Base-by-base conservation (phyloP, 2,329 filamentous ascomycete species). In the Tolypocladium endophyticum region DNA sequence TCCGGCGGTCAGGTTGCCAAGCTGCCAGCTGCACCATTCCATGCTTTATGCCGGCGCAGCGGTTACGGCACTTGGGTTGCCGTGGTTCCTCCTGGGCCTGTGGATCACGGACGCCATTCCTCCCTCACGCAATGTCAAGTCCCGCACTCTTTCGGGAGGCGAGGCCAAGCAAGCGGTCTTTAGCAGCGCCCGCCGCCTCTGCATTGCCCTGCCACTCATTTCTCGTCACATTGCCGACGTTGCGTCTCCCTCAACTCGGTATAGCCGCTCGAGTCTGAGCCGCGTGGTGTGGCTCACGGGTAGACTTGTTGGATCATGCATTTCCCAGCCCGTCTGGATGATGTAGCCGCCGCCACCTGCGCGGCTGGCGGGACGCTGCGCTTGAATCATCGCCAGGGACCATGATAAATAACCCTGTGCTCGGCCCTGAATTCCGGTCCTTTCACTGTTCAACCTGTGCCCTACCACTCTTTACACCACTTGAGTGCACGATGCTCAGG, bases 401-500 rank as follows among this genome's bases (percentile, higher is more conserved):
- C 18, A 35, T 8, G n/a, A 56, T 56, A 56, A 56, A 41, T 39
- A 56, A 25, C 55, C 36, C 54, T 41, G 12, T 25, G 28, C 53
- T 39, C 23, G 12, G n/a, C 54, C 55, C 55, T 56, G n/a, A 25
- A 5, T 43, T 56, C 55, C 23, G 2, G 2, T 7, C 25, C 16
- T 14, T 28, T 39, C 11, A 14, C 14, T 8, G 3, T 38, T 53
- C 45, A 59, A 12, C 45, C 30, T 33, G 35, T 23, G 11, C 50
- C 54, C 25, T 56, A 7, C 35, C 43, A 11, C 39, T 36, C 16
- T 28, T n/a, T n/a, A 2, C 16, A 18, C 47, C 8, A n/a, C 50
- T 53, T 33, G 20, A 45, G 12, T 11, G 54, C 33, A 56, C 47
- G 58, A 70, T 72, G 67, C 63, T 67, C 54, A 64, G 63, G 30